Conservation (phyloP, 163 green algal genomes). For the Volvox carteri region DNA sequence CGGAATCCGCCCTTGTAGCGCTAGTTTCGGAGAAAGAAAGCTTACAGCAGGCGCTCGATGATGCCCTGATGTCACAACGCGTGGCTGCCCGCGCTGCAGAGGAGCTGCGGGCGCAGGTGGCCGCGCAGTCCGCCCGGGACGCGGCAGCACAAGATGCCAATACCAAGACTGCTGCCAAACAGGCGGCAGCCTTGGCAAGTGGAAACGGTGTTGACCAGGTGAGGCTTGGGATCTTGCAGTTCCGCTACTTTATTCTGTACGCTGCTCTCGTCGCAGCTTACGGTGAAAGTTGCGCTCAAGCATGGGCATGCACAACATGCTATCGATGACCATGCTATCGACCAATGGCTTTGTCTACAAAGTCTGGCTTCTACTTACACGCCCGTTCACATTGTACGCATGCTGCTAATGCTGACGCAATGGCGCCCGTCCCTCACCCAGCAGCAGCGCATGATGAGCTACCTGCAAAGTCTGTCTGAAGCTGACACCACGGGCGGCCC, state of each 20-base stretch:
- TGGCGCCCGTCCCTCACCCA: neutral
- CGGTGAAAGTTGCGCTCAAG: too few relatives aligned
- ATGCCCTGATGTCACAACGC: neutral
- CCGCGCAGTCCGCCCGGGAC: neutral
- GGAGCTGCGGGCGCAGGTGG: constrained; percentile 21
- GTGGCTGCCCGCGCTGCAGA: neutral
- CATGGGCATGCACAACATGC: too few relatives aligned
- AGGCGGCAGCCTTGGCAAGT: neutral
- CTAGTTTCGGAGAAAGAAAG: constrained; percentile 34
- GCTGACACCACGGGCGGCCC: neutral
- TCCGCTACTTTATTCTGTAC: too few relatives aligned
- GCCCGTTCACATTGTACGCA: neutral
- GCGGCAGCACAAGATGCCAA: neutral
- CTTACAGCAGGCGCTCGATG: constrained; percentile 4
- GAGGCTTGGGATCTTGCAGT: neutral
- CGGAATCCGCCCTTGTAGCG: constrained; percentile 13
- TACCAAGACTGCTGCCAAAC: neutral
- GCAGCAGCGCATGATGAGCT: constrained; percentile 37
- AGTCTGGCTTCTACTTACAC: neutral
- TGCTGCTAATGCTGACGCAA: too few relatives aligned
- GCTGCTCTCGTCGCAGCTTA: too few relatives aligned
- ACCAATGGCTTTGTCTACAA: too few relatives aligned
- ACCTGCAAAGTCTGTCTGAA: constrained; percentile 7
- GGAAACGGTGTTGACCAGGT: neutral
- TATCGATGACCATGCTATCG: too few relatives aligned